Percentiles rank a stretch among this genome's conserved stretches.
Evolutionary conservation across 257 asterid genomes (phyloP).

Genomic region (Solanum okadae): DNA sequence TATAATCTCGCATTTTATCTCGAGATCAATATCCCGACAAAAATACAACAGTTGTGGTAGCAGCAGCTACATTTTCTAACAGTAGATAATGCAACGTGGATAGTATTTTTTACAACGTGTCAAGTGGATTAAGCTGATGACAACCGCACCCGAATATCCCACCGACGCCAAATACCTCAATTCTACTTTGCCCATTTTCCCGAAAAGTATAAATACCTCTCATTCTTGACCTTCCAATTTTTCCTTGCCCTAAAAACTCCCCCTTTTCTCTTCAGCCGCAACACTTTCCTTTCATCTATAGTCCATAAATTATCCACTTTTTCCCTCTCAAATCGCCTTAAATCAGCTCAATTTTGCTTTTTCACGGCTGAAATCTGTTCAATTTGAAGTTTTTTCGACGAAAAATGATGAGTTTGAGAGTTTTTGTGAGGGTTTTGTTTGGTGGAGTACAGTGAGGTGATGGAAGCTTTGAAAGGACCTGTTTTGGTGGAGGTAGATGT

Average conservation of each 20-base stretch:
- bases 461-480: slow-evolving; percentile 30
- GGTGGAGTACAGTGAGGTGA: slow-evolving; percentile 11
- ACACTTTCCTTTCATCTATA: neutral
- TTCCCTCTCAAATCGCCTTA: neutral
- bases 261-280: slow-evolving; percentile 24
- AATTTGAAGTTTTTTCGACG: slow-evolving; percentile 3
- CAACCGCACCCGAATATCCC: neutral
- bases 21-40: neutral
- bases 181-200: slow-evolving; percentile 26
- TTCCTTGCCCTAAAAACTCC: slow-evolving; percentile 20
- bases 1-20: neutral
- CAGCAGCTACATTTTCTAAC: neutral
- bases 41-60: neutral
- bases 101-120: slow-evolving; percentile 7
- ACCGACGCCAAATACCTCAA: slow-evolving; percentile 24
- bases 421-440: slow-evolving; percentile 13
- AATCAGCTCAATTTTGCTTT: slow-evolving; percentile 15
- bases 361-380: slow-evolving; percentile 6
- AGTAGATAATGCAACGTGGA: slow-evolving; percentile 15
- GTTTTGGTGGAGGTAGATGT: slow-evolving; percentile 11
- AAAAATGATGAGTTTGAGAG: slow-evolving; percentile 4
- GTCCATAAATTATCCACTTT: neutral
- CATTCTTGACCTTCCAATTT: slow-evolving; percentile 15
- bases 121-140: neutral
- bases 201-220: slow-evolving; percentile 48